Evolutionary conservation across 2,329 filamentous ascomycete species (phyloP).

Genomic region (Ascomycota sp.): DNA sequence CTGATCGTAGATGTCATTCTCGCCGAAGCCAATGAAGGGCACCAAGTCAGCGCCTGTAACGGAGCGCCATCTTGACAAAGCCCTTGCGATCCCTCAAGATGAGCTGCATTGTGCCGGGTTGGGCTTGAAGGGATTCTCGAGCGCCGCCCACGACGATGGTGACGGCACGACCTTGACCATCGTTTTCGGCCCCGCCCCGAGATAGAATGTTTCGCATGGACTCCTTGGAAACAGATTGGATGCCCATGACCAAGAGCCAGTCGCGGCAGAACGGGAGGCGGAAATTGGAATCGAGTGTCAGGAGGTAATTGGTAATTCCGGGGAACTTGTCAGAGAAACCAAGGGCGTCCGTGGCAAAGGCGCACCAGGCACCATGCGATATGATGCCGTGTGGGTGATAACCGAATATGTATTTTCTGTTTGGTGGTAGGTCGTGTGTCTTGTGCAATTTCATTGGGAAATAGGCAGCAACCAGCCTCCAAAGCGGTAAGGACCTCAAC

Average conservation of each 20-base stretch:
- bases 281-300: slow-evolving; percentile 94
- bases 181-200: slow-evolving; percentile 53
- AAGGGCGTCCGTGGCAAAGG: slow-evolving; percentile 77
- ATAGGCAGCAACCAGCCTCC: slow-evolving; percentile 81
- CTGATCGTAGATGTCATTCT: slow-evolving; percentile 93
- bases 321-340: slow-evolving; percentile 79
- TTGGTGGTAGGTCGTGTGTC: slow-evolving; percentile 56
- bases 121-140: slow-evolving; percentile 74
- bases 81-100: slow-evolving; percentile 73
- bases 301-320: slow-evolving; percentile 78
- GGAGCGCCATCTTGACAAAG: slow-evolving; percentile 82
- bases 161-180: slow-evolving; percentile 86
- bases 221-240: slow-evolving; percentile 76
- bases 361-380: slow-evolving; percentile 81
- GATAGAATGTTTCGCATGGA: slow-evolving; percentile 77
- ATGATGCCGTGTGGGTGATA: slow-evolving; percentile 98
- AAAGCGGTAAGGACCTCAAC: slow-evolving; percentile 52
- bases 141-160: slow-evolving; percentile 92
- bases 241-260: slow-evolving; percentile 74
- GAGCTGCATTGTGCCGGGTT: slow-evolving; percentile 55
- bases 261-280: slow-evolving; percentile 84
- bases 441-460: slow-evolving; percentile 81
- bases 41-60: slow-evolving; percentile 87
- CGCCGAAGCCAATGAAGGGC: slow-evolving; percentile 78
- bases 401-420: slow-evolving; percentile 85